Percentiles rank a stretch among this genome's conserved stretches.
phyloP scores from a whole-genome alignment of 208 protist species.

The Pavlovales sp. region DNA sequence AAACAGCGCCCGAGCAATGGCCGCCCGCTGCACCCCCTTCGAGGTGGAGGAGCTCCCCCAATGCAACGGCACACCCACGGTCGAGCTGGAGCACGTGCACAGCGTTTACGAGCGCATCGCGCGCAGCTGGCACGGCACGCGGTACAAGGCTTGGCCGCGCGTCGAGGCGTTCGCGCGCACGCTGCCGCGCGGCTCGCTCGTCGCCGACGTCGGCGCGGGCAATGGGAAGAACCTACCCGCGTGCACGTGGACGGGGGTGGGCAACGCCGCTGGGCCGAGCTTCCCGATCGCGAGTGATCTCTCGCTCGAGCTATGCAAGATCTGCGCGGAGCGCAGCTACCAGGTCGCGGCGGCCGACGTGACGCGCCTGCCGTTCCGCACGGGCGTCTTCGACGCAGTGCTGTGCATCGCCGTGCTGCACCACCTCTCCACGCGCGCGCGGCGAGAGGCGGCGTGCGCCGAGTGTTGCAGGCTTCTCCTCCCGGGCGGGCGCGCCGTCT shows the following conservation, averaged over 20 bases:
- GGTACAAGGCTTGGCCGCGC: conserved; percentile 48
- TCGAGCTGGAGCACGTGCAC: conserved; percentile 36
- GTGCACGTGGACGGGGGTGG: background rate
- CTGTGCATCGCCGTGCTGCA: conserved; percentile 41
- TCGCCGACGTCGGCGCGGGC: conserved; percentile 42
- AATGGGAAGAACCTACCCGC: conserved; percentile 39
- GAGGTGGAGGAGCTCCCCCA: too few relatives aligned
- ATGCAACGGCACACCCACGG: background rate
- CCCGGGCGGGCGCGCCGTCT: conserved; percentile 21
- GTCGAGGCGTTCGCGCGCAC: conserved; percentile 18
- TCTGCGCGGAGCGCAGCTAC: background rate
- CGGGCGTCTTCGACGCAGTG: conserved; percentile 4
- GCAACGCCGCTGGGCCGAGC: background rate
- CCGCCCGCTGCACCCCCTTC: too few relatives aligned
- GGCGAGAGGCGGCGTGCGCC: background rate
- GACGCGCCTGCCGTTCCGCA: conserved; percentile 7
- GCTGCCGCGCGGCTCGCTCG: conserved; percentile 19
- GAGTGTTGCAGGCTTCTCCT: conserved; percentile 15
- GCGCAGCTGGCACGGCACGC: conserved; percentile 37
- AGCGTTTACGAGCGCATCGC: conserved; percentile 42
- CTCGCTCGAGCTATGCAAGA: conserved; percentile 1
- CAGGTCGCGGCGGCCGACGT: conserved; percentile 1
- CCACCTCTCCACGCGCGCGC: conserved; percentile 27
- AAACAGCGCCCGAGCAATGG: too few relatives aligned
- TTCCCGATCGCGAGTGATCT: conserved; percentile 27